These are phyloP conservation scores for Sutorius australiensis DNA, from an alignment of 768 basidiomycete genomes.

Conservation along the genomic window DNA sequence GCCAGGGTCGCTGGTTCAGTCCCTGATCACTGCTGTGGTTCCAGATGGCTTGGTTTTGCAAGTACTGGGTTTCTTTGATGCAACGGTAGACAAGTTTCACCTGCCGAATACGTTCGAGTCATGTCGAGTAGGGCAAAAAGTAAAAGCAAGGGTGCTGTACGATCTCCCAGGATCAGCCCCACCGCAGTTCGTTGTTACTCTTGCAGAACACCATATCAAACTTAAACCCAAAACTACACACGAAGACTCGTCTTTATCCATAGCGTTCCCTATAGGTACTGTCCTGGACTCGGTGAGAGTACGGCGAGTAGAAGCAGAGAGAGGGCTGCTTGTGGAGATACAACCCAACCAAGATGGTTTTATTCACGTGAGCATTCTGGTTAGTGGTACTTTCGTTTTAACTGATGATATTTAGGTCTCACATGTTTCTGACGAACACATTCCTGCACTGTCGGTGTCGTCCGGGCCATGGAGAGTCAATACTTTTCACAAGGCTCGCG, in stretches of 20 bases:
- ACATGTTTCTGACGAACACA: slow-evolving; percentile 86
- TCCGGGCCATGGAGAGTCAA: slow-evolving; percentile 79
- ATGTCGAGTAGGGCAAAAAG: slow-evolving; percentile 65
- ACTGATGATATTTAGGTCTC: slow-evolving; percentile 64
- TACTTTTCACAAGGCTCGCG: slow-evolving; percentile 78
- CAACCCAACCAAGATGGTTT: slow-evolving; percentile 69
- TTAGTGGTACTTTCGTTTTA: background rate
- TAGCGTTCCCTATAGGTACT: slow-evolving; percentile 70
- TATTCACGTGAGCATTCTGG: slow-evolving; percentile 66
- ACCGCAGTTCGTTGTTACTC: slow-evolving; percentile 78
- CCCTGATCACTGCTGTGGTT: slow-evolving; percentile 72
- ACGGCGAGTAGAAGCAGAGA: slow-evolving; percentile 69
- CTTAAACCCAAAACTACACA: slow-evolving; percentile 42
- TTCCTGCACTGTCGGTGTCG: slow-evolving; percentile 66
- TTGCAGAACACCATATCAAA: slow-evolving; percentile 65
- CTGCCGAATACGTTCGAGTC: slow-evolving; percentile 42
- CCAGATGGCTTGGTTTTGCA: slow-evolving; percentile 81
- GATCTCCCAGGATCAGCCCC: slow-evolving; percentile 66
- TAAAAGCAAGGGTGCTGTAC: slow-evolving; percentile 84
- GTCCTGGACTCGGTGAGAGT: slow-evolving; percentile 73
- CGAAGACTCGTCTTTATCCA: slow-evolving; percentile 37
- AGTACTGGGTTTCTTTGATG: slow-evolving; percentile 87
- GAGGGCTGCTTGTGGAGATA: slow-evolving; percentile 73
- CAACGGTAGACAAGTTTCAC: slow-evolving; percentile 83
- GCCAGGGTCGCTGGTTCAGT: slow-evolving; percentile 81